Evolutionary conservation across 768 basidiomycete species (phyloP), one percentile per base, ranked within the genome.

Genomic region (Rhodotorula taiwanensis): DNA sequence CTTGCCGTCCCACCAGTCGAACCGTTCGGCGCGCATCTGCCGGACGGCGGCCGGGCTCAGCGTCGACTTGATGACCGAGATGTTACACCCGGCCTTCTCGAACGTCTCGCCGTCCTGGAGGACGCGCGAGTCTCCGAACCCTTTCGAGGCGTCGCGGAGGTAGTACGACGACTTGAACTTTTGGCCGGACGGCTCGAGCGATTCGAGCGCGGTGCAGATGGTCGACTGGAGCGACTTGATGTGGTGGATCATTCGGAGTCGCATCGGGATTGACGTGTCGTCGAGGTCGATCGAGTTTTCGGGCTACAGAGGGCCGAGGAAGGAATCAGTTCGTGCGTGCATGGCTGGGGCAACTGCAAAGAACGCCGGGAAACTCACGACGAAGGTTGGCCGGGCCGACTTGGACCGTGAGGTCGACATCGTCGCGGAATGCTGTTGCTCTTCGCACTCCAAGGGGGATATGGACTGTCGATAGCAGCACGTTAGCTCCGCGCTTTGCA

Each of bases 81-180:
- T 86, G 78, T 95, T 97, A 51, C 97, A 89, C 2, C 95, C 94
- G 6, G 87, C 94, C 76, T 98, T 98, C 76, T 98, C 94, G 70
- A 97, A 84, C 31, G 88, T 78, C 0, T 84, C 79, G 21, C 78
- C 77, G 47, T 72, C 71, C 28, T 75, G 70, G 44, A 95, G 87
- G 27, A 93, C 87, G 75, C 88, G 91, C 1, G 89, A 91, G 56
- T 70, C 73, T 39, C 74, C 72, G 27, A 72, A 70, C 41, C 75
- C 75, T 25, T 69, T 67, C 4, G 72, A 71, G 56, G 76, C 73
- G 31, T 77, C 74, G 77, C 52, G 83, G 69, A 71, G 86, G 86
- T 64, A 84, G 33, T 83, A 80, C 74, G 93, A 91, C 48, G 86
- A 86, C 70, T 86, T 83, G 82, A 94, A 94, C 25, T 39, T 16